A percentile compares a stretch with the other conserved stretches of the same genome.
Evolutionary conservation across 2,329 filamentous ascomycete genomes (phyloP).

Genomic region (Aspergillus sojae): DNA sequence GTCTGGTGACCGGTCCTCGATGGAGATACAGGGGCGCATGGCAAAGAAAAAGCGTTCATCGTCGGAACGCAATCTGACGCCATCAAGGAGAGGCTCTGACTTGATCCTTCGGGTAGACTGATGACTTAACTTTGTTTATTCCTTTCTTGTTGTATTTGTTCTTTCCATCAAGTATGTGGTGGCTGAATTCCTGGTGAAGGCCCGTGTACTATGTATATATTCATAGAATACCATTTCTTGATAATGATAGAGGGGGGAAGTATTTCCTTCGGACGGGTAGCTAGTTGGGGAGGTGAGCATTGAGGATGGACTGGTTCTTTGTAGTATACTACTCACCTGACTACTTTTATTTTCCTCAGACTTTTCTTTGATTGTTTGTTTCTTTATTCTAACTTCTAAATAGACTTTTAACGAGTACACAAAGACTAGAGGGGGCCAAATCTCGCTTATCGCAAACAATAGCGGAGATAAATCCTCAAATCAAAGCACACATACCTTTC

Average conservation of each 20-base stretch:
- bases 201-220: slow-evolving; percentile 2
- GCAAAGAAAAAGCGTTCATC: slow-evolving; percentile 27
- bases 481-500: not conserved
- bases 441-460: not conserved
- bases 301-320: not conserved
- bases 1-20: slow-evolving; percentile 10
- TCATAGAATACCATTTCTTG: not conserved
- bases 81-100: slow-evolving; percentile 33
- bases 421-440: not conserved
- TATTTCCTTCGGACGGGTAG: not conserved
- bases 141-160: slow-evolving; percentile 1
- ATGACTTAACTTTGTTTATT: not conserved
- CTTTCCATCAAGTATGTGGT: not conserved
- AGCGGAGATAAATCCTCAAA: not conserved
- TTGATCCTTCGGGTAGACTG: slow-evolving; percentile 37
- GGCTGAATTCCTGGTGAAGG: not conserved
- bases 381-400: not conserved
- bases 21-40: slow-evolving; percentile 12
- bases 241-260: not conserved
- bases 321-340: not conserved
- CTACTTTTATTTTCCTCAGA: not conserved
- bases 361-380: not conserved
- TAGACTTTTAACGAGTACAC: not conserved
- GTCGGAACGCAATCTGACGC: slow-evolving; percentile 34
- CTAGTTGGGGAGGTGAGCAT: not conserved